A percentile compares a stretch with the other conserved stretches of the same genome.
Conservation (phyloP, 257 asterid genomes). For the Capsicum rhomboideum region DNA sequence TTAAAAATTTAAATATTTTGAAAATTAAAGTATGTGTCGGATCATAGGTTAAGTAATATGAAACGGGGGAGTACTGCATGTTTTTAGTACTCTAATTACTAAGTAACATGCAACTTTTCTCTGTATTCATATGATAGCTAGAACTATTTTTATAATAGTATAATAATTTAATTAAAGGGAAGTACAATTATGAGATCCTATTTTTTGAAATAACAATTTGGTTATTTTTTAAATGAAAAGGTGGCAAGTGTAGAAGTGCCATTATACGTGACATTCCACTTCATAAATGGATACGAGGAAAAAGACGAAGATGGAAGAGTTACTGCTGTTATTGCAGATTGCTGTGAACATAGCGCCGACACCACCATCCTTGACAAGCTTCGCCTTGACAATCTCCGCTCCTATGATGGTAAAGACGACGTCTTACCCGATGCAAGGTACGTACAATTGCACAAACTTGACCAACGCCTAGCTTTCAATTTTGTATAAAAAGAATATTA, state of each 20-base stretch:
- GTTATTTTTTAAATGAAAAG: slow-evolving; percentile 20
- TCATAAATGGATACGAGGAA: slow-evolving; percentile 96
- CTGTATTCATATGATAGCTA: not conserved
- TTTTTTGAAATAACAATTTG: not conserved
- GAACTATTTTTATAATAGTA: not conserved
- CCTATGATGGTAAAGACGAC: slow-evolving; percentile 56
- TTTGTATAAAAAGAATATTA: not conserved
- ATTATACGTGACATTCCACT: slow-evolving; percentile 70
- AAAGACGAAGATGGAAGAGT: slow-evolving; percentile 75
- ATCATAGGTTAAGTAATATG: no score
- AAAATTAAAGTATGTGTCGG: no score
- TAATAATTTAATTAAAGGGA: not conserved
- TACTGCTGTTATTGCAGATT: slow-evolving; percentile 70
- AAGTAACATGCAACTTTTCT: not conserved
- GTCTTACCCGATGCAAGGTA: slow-evolving; percentile 86
- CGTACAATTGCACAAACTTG: slow-evolving; percentile 16
- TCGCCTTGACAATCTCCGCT: slow-evolving; percentile 59
- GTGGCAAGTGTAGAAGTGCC: slow-evolving; percentile 98
- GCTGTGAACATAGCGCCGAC: slow-evolving; percentile 90
- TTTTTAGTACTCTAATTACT: not conserved
- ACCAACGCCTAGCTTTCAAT: not conserved
- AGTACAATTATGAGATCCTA: not conserved
- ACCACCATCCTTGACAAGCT: slow-evolving; percentile 73
- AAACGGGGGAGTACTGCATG: no score
- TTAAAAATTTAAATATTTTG: no score